These are phyloP conservation scores for Phlebiopsis gigantea DNA, from an alignment of 768 basidiomycete genomes.

Conservation along the genomic window DNA sequence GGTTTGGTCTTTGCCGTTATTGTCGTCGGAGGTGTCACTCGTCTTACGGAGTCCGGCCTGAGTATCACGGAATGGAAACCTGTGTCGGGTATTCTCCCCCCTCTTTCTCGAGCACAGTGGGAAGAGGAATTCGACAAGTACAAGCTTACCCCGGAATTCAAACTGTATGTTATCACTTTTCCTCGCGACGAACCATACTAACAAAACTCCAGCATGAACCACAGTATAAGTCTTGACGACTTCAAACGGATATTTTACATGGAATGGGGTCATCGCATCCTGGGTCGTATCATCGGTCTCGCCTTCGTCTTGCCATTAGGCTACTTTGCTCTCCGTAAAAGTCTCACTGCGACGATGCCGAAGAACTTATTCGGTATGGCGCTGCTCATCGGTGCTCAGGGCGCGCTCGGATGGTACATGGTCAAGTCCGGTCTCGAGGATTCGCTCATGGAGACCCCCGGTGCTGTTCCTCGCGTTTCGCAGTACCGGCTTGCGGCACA, in stretches of 20 bases:
- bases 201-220: conserved; percentile 64
- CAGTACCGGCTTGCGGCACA: conserved; percentile 97
- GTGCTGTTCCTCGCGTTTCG: conserved; percentile 88
- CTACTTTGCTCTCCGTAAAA: conserved; percentile 72
- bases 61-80: conserved; percentile 99
- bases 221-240: conserved; percentile 78
- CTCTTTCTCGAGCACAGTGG: conserved; percentile 75
- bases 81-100: conserved; percentile 84
- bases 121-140: conserved; percentile 89
- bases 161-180: conserved; percentile 56
- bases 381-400: conserved; percentile 84
- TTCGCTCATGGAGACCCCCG: conserved; percentile 70
- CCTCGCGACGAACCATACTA: background rate
- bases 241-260: conserved; percentile 97
- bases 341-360: conserved; percentile 60
- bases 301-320: conserved; percentile 79
- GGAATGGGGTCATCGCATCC: conserved; percentile 96
- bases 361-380: conserved; percentile 68
- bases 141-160: conserved; percentile 91
- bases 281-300: conserved; percentile 82
- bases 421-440: conserved; percentile 93
- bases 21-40: conserved; percentile 93
- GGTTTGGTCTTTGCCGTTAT: conserved; percentile 87
- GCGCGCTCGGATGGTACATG: conserved; percentile 98
- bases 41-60: conserved; percentile 94